Evolutionary conservation across 176 grass and related monocot species (phyloP).

Genomic region (Carex myosuroides): DNA sequence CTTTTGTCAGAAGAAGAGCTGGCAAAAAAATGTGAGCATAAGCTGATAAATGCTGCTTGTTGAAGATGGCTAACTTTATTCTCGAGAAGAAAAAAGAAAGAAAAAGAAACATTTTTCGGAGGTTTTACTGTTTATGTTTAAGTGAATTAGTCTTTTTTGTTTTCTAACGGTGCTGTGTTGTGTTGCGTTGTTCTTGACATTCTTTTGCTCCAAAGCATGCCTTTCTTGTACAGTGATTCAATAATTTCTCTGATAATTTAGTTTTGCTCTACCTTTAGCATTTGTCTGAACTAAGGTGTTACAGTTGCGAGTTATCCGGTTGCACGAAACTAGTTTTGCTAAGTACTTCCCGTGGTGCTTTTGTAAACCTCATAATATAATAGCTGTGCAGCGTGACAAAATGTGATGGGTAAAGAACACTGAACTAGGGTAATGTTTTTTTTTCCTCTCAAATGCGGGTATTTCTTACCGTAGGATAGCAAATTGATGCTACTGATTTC

Average conservation of each 20-base stretch:
- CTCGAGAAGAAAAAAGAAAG: neutral
- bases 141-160: conserved; percentile 1
- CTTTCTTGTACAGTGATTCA: conserved; percentile 13
- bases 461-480: neutral
- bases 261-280: neutral
- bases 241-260: neutral
- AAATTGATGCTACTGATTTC: neutral
- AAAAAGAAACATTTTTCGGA: neutral
- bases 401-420: too few relatives aligned
- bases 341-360: neutral
- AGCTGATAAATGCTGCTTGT: neutral
- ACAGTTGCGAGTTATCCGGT: neutral
- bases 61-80: conserved; percentile 20
- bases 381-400: neutral
- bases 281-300: neutral
- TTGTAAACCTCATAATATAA: neutral
- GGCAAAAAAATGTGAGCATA: conserved; percentile 6
- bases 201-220: conserved; percentile 15
- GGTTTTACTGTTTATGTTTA: neutral
- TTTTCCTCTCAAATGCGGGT: neutral
- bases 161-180: conserved; percentile 20
- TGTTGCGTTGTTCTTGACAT: conserved; percentile 22
- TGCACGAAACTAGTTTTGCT: neutral
- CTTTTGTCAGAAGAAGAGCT: neutral
- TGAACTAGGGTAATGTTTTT: too few relatives aligned